These are phyloP conservation scores for Penicillium sp. DNA, from an alignment of 2,329 filamentous ascomycete species.

Conservation along the genomic window DNA sequence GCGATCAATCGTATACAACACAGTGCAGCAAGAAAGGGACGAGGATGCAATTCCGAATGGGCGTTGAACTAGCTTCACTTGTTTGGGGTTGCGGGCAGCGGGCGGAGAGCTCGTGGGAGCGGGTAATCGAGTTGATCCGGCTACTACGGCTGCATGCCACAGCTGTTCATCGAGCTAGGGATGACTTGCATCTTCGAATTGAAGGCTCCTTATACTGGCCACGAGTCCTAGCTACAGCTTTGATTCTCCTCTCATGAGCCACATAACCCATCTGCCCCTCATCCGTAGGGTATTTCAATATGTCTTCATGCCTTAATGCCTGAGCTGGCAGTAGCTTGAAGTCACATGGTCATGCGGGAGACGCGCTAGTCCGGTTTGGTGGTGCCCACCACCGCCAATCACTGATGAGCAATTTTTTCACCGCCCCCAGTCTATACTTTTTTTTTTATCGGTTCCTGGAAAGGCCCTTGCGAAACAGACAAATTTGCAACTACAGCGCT, in stretches of 20 bases:
- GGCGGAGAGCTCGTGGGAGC: conserved; percentile 29
- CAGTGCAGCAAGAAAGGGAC: conserved; percentile 2
- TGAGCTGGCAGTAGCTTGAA: background rate
- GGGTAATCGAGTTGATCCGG: conserved; percentile 22
- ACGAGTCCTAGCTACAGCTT: background rate
- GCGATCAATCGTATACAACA: background rate
- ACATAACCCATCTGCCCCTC: background rate
- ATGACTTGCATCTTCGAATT: background rate
- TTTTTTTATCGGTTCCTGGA: conserved; percentile 23
- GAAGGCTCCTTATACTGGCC: background rate
- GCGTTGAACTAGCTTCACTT: conserved; percentile 28
- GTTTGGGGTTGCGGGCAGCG: conserved; percentile 29
- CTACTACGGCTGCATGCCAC: conserved; percentile 1
- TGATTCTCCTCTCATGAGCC: background rate
- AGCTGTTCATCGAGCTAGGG: background rate
- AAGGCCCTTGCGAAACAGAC: conserved; percentile 9
- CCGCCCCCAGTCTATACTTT: conserved; percentile 25
- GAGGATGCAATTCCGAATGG: conserved; percentile 11
- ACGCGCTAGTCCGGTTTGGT: conserved; percentile 7
- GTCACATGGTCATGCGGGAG: background rate
- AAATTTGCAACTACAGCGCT: background rate
- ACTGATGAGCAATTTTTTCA: conserved; percentile 2
- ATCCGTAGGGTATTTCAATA: background rate
- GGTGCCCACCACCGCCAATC: conserved; percentile 19
- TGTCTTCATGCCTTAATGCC: background rate